Percentiles rank a stretch among this genome's conserved stretches.
These are phyloP conservation scores for Picochlorum sp. DNA, from an alignment of 139 green algal species.

Conservation along the genomic window DNA sequence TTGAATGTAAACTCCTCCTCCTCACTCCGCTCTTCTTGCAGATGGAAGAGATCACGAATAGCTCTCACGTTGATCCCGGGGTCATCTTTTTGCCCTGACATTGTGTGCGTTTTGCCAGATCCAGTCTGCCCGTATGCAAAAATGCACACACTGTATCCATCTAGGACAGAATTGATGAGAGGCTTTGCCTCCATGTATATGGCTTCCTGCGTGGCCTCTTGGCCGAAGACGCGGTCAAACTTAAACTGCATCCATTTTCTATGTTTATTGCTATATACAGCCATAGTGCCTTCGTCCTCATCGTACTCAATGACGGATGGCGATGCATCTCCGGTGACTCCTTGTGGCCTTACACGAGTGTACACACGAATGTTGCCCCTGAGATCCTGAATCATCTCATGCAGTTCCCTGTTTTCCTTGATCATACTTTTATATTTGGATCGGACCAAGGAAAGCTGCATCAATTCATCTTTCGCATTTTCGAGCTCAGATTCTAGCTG, in stretches of 20 bases:
- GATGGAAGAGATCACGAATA: conserved; percentile 80
- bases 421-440: conserved; percentile 34
- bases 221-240: conserved; percentile 74
- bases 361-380: conserved; percentile 81
- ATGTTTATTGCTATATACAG: conserved; percentile 30
- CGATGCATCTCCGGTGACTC: conserved; percentile 54
- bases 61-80: conserved; percentile 87
- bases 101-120: conserved; percentile 80
- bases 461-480: conserved; percentile 16
- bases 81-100: conserved; percentile 59
- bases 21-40: conserved; percentile 41
- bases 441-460: conserved; percentile 31
- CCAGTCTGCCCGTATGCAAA: conserved; percentile 73
- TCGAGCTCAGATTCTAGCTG: not conserved
- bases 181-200: conserved; percentile 81
- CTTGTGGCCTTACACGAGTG: conserved; percentile 65
- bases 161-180: conserved; percentile 79
- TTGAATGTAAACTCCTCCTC: conserved; percentile 66
- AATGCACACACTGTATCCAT: conserved; percentile 77
- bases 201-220: conserved; percentile 51
- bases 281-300: conserved; percentile 33
- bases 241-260: conserved; percentile 31
- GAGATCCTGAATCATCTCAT: conserved; percentile 81
- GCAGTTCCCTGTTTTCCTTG: conserved; percentile 57
- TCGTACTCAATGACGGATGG: conserved; percentile 28